Evolutionary conservation across 768 basidiomycete genomes (phyloP).

Genomic region (Leccinellum luteum): DNA sequence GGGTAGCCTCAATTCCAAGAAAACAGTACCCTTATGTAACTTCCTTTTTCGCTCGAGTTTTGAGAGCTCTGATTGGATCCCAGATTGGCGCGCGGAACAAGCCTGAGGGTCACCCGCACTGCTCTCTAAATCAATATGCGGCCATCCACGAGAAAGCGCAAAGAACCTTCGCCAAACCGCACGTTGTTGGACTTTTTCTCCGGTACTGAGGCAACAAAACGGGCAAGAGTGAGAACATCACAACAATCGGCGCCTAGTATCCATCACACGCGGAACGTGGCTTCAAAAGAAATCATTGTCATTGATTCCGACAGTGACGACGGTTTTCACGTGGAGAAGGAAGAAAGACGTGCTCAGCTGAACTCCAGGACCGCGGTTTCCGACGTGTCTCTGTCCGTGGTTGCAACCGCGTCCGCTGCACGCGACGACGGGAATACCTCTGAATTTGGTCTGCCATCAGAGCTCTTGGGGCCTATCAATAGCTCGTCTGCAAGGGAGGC

Average conservation of each 20-base stretch:
- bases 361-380: neutral
- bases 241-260: neutral
- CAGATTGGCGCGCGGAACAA: neutral
- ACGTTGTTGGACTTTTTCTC: constrained; percentile 51
- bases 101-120: neutral
- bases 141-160: constrained; percentile 36
- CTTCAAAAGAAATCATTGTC: constrained; percentile 47
- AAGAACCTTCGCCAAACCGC: constrained; percentile 27
- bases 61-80: neutral
- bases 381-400: neutral
- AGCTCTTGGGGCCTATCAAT: constrained; percentile 15
- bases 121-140: constrained; percentile 17
- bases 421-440: neutral
- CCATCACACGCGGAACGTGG: neutral
- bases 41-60: neutral
- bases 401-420: neutral
- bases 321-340: neutral
- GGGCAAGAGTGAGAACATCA: constrained; percentile 13
- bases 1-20: no score
- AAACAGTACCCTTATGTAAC: neutral
- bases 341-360: neutral
- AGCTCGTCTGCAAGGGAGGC: neutral
- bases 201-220: constrained; percentile 21
- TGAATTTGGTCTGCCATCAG: constrained; percentile 28
- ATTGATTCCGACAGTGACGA: constrained; percentile 63